Evolutionary conservation across 2,329 filamentous ascomycete genomes (phyloP), one percentile per base, ranked within the genome.

Genomic region (Pseudopithomyces maydicus): DNA sequence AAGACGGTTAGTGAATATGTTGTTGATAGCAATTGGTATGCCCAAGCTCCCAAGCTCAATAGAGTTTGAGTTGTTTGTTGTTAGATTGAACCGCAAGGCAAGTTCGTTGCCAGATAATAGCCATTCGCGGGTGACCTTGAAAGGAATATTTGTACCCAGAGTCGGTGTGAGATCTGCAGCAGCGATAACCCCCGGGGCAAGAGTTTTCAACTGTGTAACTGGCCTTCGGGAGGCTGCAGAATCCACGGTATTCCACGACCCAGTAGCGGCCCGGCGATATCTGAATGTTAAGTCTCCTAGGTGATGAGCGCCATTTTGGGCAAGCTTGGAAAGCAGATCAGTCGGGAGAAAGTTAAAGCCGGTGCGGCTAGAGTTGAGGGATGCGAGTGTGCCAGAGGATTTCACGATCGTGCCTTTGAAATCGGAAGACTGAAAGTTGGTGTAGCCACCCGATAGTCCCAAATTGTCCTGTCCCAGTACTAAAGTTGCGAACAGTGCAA

Each of bases 11-110:
- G 80, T 85, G 64, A 87, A 87, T 62, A 88, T 86, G 68, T 82
- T 87, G 73, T 87, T 87, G 74, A 87, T 85, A 66, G 85, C 83
- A 19, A 84, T 79, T 0, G 85, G 85, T 49, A 88, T 81, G 0
- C 85, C 85, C 1, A 87, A 74, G 46, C 81, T 81, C 1, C 85
- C 85, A 5, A 88, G 70, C 56, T 87, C 84, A 2, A 87, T 54
- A 0, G 73, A 56, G 0, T 66, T 59, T 0, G 64, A 61, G 0
- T 69, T 80, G 0, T 69, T 70, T 57, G 86, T 87, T 10, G 73
- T 75, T 19, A 86, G 61, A 2, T 79, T 84, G 66, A 86, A 82
- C 15, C 76, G 76, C 3, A 88, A 71, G 6, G 77, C 81, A 2
- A 87, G 66, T 56, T 85, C 82, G 1, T 78, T 79, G 0, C 77